Conservation (phyloP, 306 rosid genomes). For the Pyrus bretschneideri region DNA sequence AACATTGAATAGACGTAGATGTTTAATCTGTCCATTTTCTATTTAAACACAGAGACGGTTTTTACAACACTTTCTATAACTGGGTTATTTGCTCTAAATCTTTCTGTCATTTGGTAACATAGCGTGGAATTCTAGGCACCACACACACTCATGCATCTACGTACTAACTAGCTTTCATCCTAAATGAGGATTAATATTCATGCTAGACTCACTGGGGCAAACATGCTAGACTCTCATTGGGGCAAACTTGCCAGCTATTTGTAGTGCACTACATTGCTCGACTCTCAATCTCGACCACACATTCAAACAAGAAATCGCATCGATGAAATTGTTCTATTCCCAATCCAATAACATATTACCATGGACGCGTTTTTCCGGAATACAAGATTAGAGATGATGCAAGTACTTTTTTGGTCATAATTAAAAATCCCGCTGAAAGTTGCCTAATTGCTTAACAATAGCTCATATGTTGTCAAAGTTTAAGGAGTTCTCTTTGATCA, state of each 20-base stretch:
- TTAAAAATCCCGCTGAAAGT: background rate
- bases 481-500: background rate
- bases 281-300: background rate
- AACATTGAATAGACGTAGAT: background rate
- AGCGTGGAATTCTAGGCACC: constrained; percentile 6
- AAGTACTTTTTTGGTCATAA: background rate
- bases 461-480: background rate
- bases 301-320: background rate
- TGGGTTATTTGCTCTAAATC: background rate
- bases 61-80: background rate
- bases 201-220: background rate
- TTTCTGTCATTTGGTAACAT: background rate
- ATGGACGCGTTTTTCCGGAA: no score
- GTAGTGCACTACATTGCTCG: background rate
- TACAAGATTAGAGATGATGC: background rate
- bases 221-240: background rate
- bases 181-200: background rate
- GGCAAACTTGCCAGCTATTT: background rate
- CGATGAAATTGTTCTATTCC: background rate
- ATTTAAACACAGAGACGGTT: background rate
- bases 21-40: background rate
- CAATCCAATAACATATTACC: background rate
- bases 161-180: background rate
- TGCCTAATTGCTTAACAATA: background rate
- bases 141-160: background rate